These are phyloP conservation scores for Trametes elegans DNA, from an alignment of 768 basidiomycete species.

Conservation along the genomic window DNA sequence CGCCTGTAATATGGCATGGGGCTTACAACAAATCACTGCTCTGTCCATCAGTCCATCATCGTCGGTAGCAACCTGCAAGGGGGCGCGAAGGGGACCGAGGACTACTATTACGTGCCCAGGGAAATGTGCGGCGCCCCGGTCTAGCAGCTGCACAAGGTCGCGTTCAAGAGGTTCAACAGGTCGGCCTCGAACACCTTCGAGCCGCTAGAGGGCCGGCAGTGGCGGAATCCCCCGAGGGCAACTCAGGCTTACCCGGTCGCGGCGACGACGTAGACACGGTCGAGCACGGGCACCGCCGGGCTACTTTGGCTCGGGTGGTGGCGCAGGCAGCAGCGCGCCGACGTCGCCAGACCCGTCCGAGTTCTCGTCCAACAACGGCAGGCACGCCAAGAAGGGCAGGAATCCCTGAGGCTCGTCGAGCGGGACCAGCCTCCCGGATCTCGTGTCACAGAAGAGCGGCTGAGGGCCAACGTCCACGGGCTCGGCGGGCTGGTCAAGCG, in stretches of 20 bases:
- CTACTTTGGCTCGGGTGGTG: conserved; percentile 59
- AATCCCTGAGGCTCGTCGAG: conserved; percentile 75
- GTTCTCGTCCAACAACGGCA: conserved; percentile 78
- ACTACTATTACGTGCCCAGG: conserved; percentile 77
- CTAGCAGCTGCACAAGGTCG: conserved; percentile 93
- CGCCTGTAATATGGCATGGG: no score
- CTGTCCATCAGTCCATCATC: conserved; percentile 80
- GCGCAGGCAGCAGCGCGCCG: conserved; percentile 61
- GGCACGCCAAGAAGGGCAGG: conserved; percentile 77
- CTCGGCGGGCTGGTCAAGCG: conserved; percentile 40
- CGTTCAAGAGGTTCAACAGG: conserved; percentile 89
- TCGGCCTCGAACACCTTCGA: conserved; percentile 92
- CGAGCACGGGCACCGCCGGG: conserved; percentile 44
- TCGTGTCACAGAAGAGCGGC: conserved; percentile 54
- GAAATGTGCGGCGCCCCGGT: conserved; percentile 94
- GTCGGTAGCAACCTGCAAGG: conserved; percentile 91
- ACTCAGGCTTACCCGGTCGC: conserved; percentile 44
- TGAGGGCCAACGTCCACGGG: conserved; percentile 73
- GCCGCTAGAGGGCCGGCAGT: conserved; percentile 78
- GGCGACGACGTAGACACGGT: conserved; percentile 52
- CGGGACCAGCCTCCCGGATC: conserved; percentile 53
- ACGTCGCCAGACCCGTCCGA: conserved; percentile 66
- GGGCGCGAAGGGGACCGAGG: conserved; percentile 79
- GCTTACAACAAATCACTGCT: no score
- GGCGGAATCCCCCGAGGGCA: conserved; percentile 41